phyloP scores from a whole-genome alignment of 441 rosid genomes.

The Gossypium davidsonii region DNA sequence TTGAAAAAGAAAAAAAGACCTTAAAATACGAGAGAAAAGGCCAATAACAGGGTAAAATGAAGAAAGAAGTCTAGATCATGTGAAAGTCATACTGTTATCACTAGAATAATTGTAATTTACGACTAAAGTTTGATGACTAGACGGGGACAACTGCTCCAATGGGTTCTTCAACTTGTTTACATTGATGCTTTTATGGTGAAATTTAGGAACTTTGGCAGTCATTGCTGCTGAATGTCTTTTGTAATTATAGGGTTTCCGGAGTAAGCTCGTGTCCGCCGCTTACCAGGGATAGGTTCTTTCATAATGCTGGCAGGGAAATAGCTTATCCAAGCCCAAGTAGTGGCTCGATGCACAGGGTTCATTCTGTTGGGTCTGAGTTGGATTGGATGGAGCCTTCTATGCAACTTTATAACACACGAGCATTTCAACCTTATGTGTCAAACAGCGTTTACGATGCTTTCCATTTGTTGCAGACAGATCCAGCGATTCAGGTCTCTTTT shows the following conservation, averaged over 20 bases:
- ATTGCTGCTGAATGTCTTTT: slow-evolving; percentile 1
- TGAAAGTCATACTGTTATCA: not conserved
- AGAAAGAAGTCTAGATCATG: not conserved
- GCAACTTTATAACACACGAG: slow-evolving; percentile 32
- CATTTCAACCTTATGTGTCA: slow-evolving; percentile 41
- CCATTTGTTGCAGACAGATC: slow-evolving; percentile 67
- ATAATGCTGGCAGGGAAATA: slow-evolving; percentile 26
- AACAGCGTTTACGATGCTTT: slow-evolving; percentile 69
- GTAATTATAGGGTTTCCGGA: slow-evolving; percentile 50
- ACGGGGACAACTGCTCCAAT: not conserved
- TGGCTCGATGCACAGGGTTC: slow-evolving; percentile 23
- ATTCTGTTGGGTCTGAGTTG: slow-evolving; percentile 34
- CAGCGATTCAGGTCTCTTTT: slow-evolving; percentile 59
- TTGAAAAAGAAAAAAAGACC: not conserved
- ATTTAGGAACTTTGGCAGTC: not conserved
- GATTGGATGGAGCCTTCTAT: slow-evolving; percentile 75
- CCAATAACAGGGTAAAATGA: not conserved
- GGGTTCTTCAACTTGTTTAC: not conserved
- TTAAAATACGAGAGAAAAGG: not conserved
- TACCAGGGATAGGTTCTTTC: slow-evolving; percentile 46
- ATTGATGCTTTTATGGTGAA: not conserved
- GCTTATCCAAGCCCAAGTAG: slow-evolving; percentile 20
- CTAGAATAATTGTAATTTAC: not conserved
- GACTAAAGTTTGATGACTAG: not conserved
- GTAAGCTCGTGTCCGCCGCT: slow-evolving; percentile 33